Percentiles rank a stretch among this genome's conserved stretches.
Evolutionary conservation across 345 rosid species (phyloP).

Genomic region (Lepidium aucheri): DNA sequence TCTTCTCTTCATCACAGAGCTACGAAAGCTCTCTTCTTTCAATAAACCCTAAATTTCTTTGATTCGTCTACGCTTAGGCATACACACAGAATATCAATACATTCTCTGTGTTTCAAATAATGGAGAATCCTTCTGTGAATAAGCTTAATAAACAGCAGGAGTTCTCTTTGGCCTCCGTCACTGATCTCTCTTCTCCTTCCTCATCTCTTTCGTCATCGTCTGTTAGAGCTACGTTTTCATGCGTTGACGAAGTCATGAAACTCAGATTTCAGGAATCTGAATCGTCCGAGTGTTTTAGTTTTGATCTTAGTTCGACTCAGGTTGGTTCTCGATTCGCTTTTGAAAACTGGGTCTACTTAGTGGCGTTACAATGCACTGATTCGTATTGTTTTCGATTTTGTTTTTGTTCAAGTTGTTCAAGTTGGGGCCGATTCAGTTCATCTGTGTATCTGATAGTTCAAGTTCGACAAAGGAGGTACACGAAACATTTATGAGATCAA

Average conservation of each 20-base stretch:
- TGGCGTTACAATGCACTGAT: not conserved
- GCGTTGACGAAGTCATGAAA: conserved; percentile 31
- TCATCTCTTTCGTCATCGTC: conserved; percentile 25
- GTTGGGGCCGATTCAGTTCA: conserved; percentile 55
- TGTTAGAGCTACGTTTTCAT: conserved; percentile 42
- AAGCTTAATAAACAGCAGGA: conserved; percentile 24
- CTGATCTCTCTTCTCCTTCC: conserved; percentile 42
- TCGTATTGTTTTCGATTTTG: not conserved
- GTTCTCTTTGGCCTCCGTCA: conserved; percentile 44
- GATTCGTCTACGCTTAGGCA: too few species aligned
- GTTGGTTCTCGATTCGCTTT: conserved; percentile 24
- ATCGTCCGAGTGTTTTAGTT: conserved; percentile 19
- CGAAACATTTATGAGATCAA: not conserved
- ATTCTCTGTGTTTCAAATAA: not conserved
- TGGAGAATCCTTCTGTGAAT: conserved; percentile 27
- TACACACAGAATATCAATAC: not conserved
- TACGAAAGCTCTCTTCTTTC: not conserved
- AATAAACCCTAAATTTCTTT: conserved; percentile 27
- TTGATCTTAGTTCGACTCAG: conserved; percentile 42
- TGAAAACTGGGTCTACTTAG: not conserved
- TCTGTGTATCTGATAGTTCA: conserved; percentile 49
- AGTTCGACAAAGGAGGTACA: conserved; percentile 44
- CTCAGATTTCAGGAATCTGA: conserved; percentile 44
- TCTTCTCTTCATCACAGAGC: not conserved
- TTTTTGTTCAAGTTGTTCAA: conserved; percentile 52